Percentiles rank a stretch among this genome's conserved stretches.
Evolutionary conservation across 2,329 filamentous ascomycete species (phyloP).

Genomic region (Cytospora schulzeri): DNA sequence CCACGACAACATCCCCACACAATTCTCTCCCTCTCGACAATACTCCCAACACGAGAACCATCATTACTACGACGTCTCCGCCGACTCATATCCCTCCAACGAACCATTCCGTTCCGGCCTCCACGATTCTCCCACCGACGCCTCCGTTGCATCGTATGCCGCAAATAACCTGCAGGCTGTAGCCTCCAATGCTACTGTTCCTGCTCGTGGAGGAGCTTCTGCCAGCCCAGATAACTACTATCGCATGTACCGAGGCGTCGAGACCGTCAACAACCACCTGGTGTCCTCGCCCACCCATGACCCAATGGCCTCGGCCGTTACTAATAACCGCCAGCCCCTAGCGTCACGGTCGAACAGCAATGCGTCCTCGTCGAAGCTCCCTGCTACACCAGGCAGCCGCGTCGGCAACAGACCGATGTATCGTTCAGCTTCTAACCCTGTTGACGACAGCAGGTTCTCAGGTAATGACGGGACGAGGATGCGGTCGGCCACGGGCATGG

Average conservation of each 20-base stretch:
- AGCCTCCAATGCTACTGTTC: constrained; percentile 41
- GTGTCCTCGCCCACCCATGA: constrained; percentile 44
- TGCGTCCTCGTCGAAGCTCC: constrained; percentile 51
- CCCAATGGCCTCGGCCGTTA: constrained; percentile 41
- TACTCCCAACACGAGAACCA: constrained; percentile 31
- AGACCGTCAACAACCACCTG: constrained; percentile 41
- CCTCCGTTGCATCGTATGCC: constrained; percentile 41
- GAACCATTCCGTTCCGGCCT: background rate
- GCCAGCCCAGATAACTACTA: constrained; percentile 60
- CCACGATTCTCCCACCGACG: constrained; percentile 28
- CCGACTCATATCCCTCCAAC: constrained; percentile 16
- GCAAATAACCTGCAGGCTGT: constrained; percentile 42
- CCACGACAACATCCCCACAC: constrained; percentile 35
- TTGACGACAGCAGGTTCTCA: constrained; percentile 48
- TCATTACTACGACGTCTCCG: constrained; percentile 31
- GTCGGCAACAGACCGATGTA: constrained; percentile 45
- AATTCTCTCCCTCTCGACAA: constrained; percentile 28
- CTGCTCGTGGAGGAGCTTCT: constrained; percentile 36
- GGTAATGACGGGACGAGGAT: constrained; percentile 36
- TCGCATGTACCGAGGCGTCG: constrained; percentile 48
- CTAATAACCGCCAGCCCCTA: constrained; percentile 46
- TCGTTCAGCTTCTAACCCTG: constrained; percentile 60
- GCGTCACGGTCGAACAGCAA: constrained; percentile 53
- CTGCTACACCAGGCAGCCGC: constrained; percentile 43
- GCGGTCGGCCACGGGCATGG: constrained; percentile 38